These are phyloP conservation scores for Cyberlindnera xylosilytica DNA, from an alignment of 805 yeast genomes.

Conservation along the genomic window DNA sequence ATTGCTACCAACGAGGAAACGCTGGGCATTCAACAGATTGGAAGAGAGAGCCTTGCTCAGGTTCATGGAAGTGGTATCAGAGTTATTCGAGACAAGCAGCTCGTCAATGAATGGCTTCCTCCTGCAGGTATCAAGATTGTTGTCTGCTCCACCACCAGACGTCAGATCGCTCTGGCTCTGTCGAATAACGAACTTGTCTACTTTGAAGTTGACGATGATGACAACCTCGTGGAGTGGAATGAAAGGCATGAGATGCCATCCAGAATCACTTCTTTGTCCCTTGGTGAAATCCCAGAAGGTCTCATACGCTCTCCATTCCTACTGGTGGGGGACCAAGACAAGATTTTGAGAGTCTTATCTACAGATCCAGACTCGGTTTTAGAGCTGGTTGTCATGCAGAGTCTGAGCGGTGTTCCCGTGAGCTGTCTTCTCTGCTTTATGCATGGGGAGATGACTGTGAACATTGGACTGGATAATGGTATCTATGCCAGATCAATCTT, in stretches of 20 bases:
- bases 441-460: slow-evolving; percentile 40
- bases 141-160: slow-evolving; percentile 57
- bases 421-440: slow-evolving; percentile 30
- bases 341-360: slow-evolving; percentile 65
- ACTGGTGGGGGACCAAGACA: slow-evolving; percentile 71
- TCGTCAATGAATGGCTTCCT: slow-evolving; percentile 64
- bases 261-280: slow-evolving; percentile 42
- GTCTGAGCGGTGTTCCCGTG: slow-evolving; percentile 50
- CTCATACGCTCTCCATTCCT: slow-evolving; percentile 51
- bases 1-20: slow-evolving; percentile 58
- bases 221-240: slow-evolving; percentile 67
- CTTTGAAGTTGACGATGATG: slow-evolving; percentile 71
- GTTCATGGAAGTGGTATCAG: slow-evolving; percentile 68
- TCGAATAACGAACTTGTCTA: slow-evolving; percentile 75
- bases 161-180: slow-evolving; percentile 68
- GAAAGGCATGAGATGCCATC: slow-evolving; percentile 53
- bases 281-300: slow-evolving; percentile 48
- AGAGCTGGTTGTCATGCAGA: slow-evolving; percentile 62
- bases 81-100: slow-evolving; percentile 40
- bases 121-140: slow-evolving; percentile 71
- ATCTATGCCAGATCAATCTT: slow-evolving; percentile 64
- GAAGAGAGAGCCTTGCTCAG: slow-evolving; percentile 62
- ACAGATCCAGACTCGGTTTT: slow-evolving; percentile 57
- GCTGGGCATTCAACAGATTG: slow-evolving; percentile 65
- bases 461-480: slow-evolving; percentile 84